Evolutionary conservation across 257 asterid genomes (phyloP).

Genomic region (Paulownia fortunei): DNA sequence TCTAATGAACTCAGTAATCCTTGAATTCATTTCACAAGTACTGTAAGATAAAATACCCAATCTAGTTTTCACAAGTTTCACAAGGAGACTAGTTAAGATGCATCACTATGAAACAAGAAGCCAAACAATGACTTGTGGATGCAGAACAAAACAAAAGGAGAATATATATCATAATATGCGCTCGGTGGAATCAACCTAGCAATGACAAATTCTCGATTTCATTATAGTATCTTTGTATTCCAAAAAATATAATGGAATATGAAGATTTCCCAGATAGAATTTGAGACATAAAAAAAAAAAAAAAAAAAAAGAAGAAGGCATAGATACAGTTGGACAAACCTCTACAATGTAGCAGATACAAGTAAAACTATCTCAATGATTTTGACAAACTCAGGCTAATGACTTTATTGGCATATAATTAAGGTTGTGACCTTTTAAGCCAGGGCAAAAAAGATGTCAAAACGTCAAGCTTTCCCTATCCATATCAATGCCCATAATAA

Average conservation of each 20-base stretch:
- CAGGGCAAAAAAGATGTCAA: not conserved
- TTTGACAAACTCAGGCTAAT: no score
- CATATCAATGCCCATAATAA: not conserved
- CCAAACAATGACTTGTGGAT: not conserved
- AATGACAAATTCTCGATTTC: slow-evolving; percentile 32
- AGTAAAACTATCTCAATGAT: not conserved
- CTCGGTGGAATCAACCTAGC: slow-evolving; percentile 30
- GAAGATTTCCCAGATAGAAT: slow-evolving; percentile 11
- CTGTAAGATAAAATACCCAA: not conserved
- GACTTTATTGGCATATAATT: no score
- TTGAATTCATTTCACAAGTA: not conserved
- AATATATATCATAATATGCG: slow-evolving; percentile 19
- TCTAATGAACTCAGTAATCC: not conserved
- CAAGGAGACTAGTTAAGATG: no score
- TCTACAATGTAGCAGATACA: slow-evolving; percentile 6
- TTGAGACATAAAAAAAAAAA: slow-evolving; percentile 4
- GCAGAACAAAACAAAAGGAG: slow-evolving; percentile 29
- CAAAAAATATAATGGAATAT: slow-evolving; percentile 5
- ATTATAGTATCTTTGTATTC: slow-evolving; percentile 9
- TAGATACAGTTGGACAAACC: not conserved
- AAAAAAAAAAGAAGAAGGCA: no score
- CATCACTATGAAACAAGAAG: slow-evolving; percentile 21
- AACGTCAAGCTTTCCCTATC: not conserved
- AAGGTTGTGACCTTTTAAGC: not conserved
- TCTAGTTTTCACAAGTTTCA: no score